Conservation (phyloP, 805 yeast species). For the Scheffersomyces coipomensis region DNA sequence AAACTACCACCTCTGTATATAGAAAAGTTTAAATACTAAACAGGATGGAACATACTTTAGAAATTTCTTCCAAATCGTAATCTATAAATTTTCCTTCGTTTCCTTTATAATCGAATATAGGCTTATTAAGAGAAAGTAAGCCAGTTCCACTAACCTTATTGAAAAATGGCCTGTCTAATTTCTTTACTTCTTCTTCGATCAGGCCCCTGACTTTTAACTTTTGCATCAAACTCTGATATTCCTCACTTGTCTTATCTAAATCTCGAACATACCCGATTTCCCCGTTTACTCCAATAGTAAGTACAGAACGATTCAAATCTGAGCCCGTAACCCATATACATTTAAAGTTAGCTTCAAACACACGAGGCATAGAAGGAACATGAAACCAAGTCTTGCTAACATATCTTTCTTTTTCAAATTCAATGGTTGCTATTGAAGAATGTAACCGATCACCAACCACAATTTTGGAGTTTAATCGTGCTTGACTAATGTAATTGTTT, state of each 20-base stretch:
- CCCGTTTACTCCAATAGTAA: conserved; percentile 38
- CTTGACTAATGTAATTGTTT: conserved; percentile 30
- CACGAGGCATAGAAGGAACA: conserved; percentile 32
- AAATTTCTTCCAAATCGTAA: conserved; percentile 30
- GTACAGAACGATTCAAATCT: conserved; percentile 7
- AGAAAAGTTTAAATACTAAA: not conserved
- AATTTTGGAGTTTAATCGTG: conserved; percentile 17
- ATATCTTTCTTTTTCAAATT: conserved; percentile 8
- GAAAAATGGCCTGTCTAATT: conserved; percentile 29
- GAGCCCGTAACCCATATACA: conserved; percentile 17
- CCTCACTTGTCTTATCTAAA: conserved; percentile 9
- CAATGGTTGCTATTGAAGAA: conserved; percentile 28
- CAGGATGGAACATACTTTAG: conserved; percentile 2
- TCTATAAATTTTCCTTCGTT: conserved; percentile 27
- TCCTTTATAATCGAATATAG: conserved; percentile 28
- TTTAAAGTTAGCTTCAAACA: conserved; percentile 20
- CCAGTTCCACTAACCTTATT: conserved; percentile 43
- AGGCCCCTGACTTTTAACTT: conserved; percentile 8
- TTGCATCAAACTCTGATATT: conserved; percentile 11
- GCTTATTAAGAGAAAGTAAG: conserved; percentile 31
- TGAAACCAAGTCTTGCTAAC: conserved; percentile 10
- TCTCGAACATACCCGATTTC: conserved; percentile 23
- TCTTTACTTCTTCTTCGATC: conserved; percentile 12
- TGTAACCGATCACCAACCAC: conserved; percentile 36
- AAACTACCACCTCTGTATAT: too few relatives aligned